Base-by-base conservation (phyloP, 2,329 filamentous ascomycete genomes). In the Botrytis elliptica region DNA sequence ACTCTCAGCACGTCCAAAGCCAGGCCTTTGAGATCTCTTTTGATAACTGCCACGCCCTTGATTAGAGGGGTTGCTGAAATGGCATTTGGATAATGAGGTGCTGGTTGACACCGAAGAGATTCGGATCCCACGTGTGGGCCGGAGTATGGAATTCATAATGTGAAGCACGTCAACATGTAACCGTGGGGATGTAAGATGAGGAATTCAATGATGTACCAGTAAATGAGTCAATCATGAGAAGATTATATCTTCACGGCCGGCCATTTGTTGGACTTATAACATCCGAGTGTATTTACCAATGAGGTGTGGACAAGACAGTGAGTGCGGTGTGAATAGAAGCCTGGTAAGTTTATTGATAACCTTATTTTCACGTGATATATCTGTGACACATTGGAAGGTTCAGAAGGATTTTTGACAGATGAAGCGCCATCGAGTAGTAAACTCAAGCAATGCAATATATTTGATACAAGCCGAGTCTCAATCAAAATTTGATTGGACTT, bases 391-490 rank as follows among this genome's bases (percentile, higher is more conserved):
- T 52, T 18, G 62, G 36, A 38, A 62, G 38, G 6, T 16, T 40
- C 18, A 5, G 25, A 36, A 52, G 36, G 64, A 36, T 14, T 66
- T 25, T 46, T n/a, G 33, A 49, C 29, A 33, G 18, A 38, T 25
- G 29, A 66, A 66, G 18, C 20, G 7, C 42, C 44, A 18, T 49
- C 33, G 33, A 49, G 29, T n/a, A 44, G 59, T 20, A 44, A 71
- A 59, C 49, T 25, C 59, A 55, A 55, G 49, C 49, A 55, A 16
- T 55, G 25, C 49, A 73, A 75, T 76, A 66, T 76, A 77, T 71
- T 68, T 77, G 76, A 77, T 74, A 78, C 76, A 73, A 62, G 25
- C 62, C 49, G 44, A 64, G 75, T 74, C 70, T 76, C 60, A 66
- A 67, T 57, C 44, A 38, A 42, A 33, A n/a, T 29, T 22, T 62